Evolutionary conservation across 768 basidiomycete species (phyloP).

Genomic region (Cyclocybe aegerita): DNA sequence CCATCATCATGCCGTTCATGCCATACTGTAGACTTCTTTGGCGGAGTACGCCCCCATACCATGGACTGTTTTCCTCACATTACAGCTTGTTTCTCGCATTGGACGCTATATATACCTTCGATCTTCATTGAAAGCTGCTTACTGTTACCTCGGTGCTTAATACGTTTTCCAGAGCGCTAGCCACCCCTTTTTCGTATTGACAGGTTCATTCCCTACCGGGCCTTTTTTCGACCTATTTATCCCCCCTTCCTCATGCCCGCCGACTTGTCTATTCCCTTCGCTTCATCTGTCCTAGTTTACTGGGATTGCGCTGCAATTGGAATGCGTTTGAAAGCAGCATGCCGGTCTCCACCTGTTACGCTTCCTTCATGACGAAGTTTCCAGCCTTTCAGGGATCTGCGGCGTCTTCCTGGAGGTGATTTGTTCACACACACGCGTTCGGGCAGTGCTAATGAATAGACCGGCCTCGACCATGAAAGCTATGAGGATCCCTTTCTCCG

Average conservation of each 20-base stretch:
- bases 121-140: conserved; percentile 35
- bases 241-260: conserved; percentile 5
- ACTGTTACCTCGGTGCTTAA: conserved; percentile 38
- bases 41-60: conserved; percentile 9
- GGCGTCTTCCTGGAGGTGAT: no score
- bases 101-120: conserved; percentile 26
- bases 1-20: conserved; percentile 29
- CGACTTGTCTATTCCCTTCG: conserved; percentile 16
- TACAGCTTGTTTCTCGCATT: conserved; percentile 14
- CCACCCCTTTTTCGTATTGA: conserved; percentile 29
- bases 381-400: neutral
- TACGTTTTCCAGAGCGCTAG: conserved; percentile 32
- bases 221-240: conserved; percentile 20
- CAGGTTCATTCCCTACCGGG: conserved; percentile 22
- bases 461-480: no score
- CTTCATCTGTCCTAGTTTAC: conserved; percentile 8
- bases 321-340: conserved; percentile 22
- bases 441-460: no score
- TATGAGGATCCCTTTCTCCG: no score
- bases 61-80: conserved; percentile 19
- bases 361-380: neutral
- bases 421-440: no score
- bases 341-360: neutral
- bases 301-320: conserved; percentile 20
- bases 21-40: conserved; percentile 31